Base-by-base conservation (phyloP, 345 rosid genomes). In the Salix purpurea region DNA sequence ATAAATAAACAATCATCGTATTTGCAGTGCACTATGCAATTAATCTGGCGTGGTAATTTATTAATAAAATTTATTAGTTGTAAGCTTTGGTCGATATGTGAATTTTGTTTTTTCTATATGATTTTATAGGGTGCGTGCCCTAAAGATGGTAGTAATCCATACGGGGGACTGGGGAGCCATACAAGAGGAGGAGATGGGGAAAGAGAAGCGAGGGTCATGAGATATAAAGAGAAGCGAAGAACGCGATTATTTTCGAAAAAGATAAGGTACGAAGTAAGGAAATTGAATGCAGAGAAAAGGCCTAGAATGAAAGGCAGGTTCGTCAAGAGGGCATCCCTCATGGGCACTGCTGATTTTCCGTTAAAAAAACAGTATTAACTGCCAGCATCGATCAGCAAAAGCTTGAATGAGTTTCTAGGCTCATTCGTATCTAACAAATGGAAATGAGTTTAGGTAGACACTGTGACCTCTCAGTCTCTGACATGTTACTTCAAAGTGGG, bases 231-330 rank as follows among this genome's bases (percentile, higher is more conserved):
- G 83, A 90, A 90, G 84, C 75, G 92, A 61, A 84, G 94, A 44
- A 88, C 84, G 6, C 52, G 94, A 54, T 42, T 90, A 79, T 90
- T 90, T 73, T 82, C 92, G 7, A 90, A 90, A 89, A 90, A 90
- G 76, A 90, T 90, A 85, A 85, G 94, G 76, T 90, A 90, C 67
- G 88, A 89, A 75, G 94, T 90, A n/a, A 79, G 94, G 81, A 90
- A 88, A 74, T 78, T 89, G 67, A 90, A 90, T 24, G 94, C 94
- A 1, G 94, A 87, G 84, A 86, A 86, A 76, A 87, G 94, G 80
- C 92, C 94, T 48, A 80, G 94, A 72, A 85, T 90, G 88, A 89
- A 87, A 86, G 94, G 94, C 23, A 81, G 94, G 23, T 89, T 90
- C 54, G 94, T 87, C 2, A 90, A 89, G 89, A 90, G 90, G 80